Evolutionary conservation across 2,329 filamentous ascomycete species (phyloP).

Genomic region (Tolypocladium ophioglossoides): DNA sequence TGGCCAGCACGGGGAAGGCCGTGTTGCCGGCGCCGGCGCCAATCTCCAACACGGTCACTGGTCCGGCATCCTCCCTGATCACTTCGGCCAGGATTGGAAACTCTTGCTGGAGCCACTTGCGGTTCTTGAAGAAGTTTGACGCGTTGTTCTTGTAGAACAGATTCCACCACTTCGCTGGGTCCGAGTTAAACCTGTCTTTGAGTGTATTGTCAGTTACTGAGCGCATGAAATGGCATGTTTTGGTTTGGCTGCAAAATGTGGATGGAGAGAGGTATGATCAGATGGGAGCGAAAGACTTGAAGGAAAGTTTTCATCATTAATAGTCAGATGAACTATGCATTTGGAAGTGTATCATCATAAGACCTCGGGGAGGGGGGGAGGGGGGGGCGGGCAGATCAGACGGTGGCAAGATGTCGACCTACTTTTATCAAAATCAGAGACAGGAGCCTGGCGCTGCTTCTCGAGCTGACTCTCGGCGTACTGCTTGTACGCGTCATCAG

Average conservation of each 20-base stretch:
- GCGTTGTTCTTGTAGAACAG: conserved; percentile 97
- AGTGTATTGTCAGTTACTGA: conserved; percentile 26
- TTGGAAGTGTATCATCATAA: conserved; percentile 44
- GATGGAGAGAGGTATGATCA: conserved; percentile 29
- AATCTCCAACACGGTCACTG: conserved; percentile 70
- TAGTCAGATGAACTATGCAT: conserved; percentile 65
- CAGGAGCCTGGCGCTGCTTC: conserved; percentile 75
- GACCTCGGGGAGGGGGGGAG: conserved; percentile 24
- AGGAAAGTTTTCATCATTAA: conserved; percentile 51
- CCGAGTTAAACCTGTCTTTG: conserved; percentile 69
- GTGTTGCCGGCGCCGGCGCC: conserved; percentile 95
- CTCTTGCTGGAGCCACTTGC: conserved; percentile 94
- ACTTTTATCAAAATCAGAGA: conserved; percentile 88
- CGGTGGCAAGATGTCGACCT: conserved; percentile 22
- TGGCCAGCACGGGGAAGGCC: conserved; percentile 78
- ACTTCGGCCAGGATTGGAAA: conserved; percentile 80
- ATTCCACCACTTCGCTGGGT: conserved; percentile 97
- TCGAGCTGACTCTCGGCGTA: conserved; percentile 78
- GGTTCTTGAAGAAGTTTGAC: conserved; percentile 95
- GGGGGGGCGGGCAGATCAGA: not conserved
- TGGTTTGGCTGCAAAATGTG: not conserved
- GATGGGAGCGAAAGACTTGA: conserved; percentile 65
- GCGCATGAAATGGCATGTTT: not conserved
- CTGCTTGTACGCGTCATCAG: conserved; percentile 76
- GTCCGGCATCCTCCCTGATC: conserved; percentile 58